Percentiles rank a stretch among this genome's conserved stretches.
Evolutionary conservation across 805 yeast genomes (phyloP).

Genomic region (Metschnikowia dekortorum): DNA sequence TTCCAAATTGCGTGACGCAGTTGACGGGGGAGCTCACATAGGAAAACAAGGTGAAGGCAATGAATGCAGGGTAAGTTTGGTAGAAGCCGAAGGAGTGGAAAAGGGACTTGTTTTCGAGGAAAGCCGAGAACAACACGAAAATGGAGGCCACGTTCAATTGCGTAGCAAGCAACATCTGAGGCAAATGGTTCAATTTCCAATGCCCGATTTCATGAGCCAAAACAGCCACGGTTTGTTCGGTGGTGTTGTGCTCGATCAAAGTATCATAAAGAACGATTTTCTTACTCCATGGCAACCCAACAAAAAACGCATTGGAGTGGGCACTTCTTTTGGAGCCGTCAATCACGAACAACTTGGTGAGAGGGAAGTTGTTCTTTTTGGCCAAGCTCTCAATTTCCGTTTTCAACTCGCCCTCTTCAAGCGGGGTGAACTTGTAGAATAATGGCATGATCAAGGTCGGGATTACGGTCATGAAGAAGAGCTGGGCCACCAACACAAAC

Average conservation of each 20-base stretch:
- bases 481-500: slow-evolving; percentile 66
- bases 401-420: slow-evolving; percentile 86
- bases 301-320: slow-evolving; percentile 94
- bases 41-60: slow-evolving; percentile 77
- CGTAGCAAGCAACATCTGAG: slow-evolving; percentile 63
- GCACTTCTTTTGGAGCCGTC: slow-evolving; percentile 97
- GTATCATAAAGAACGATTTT: slow-evolving; percentile 94
- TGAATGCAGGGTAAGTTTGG: slow-evolving; percentile 59
- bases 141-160: slow-evolving; percentile 62
- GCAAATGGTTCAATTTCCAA: slow-evolving; percentile 87
- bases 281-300: slow-evolving; percentile 95
- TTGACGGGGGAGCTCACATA: slow-evolving; percentile 79
- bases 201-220: slow-evolving; percentile 99
- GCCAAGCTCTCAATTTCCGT: slow-evolving; percentile 79
- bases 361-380: slow-evolving; percentile 71
- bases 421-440: slow-evolving; percentile 86
- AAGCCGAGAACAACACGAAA: slow-evolving; percentile 73
- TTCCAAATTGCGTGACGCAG: slow-evolving; percentile 57
- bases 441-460: slow-evolving; percentile 90
- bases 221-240: slow-evolving; percentile 84
- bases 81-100: slow-evolving; percentile 75
- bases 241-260: slow-evolving; percentile 71
- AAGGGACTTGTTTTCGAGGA: slow-evolving; percentile 73
- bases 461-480: slow-evolving; percentile 66
- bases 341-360: slow-evolving; percentile 77